These are phyloP conservation scores for Ottelia alismoides DNA, from an alignment of 106 monocot genomes.

Conservation along the genomic window DNA sequence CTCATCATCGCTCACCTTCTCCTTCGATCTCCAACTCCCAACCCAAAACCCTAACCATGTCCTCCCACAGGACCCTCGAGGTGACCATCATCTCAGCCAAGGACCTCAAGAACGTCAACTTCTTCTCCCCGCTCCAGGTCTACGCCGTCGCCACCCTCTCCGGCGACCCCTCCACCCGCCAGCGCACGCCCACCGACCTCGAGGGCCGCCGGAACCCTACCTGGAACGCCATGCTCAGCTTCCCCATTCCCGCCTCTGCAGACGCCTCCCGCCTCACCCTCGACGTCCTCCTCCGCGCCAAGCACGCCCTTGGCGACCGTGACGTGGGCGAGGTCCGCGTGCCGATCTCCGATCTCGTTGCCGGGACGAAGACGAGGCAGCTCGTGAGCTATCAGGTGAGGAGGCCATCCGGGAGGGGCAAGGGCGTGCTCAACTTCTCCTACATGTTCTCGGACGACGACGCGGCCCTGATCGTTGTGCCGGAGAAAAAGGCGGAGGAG, in stretches of 20 bases:
- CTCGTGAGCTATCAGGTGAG: slow-evolving; percentile 55
- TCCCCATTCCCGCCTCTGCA: slow-evolving; percentile 22
- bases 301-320: slow-evolving; percentile 41
- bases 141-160: no score
- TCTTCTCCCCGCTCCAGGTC: no score
- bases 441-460: slow-evolving; percentile 26
- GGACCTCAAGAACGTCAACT: no score
- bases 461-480: neutral
- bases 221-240: slow-evolving; percentile 15
- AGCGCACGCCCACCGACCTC: slow-evolving; percentile 9
- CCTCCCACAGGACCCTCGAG: no score
- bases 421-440: slow-evolving; percentile 52
- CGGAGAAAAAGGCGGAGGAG: neutral
- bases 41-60: no score
- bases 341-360: slow-evolving; percentile 31
- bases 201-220: slow-evolving; percentile 11
- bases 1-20: no score
- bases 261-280: slow-evolving; percentile 7
- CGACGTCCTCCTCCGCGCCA: slow-evolving; percentile 29
- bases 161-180: neutral
- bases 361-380: neutral
- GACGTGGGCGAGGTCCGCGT: slow-evolving; percentile 52
- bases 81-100: no score
- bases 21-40: no score
- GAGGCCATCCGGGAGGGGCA: slow-evolving; percentile 33